Base-by-base conservation (phyloP, 2,329 filamentous ascomycete species). In the Thielaviopsis musarum region DNA sequence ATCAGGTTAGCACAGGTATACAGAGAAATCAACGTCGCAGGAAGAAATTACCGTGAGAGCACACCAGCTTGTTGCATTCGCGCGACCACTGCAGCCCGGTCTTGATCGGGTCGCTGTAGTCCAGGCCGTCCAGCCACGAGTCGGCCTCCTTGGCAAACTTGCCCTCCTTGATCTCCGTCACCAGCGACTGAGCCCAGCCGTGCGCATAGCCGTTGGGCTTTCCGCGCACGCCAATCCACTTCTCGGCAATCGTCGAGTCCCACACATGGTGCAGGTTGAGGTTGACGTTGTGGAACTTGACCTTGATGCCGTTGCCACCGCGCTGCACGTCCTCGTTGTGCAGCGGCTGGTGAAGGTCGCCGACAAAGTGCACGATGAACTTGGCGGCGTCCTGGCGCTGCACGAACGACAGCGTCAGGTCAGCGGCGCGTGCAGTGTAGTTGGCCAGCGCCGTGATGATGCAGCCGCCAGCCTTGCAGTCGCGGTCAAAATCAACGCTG, bases 241-340 rank as follows among this genome's bases (percentile, higher is more conserved):
- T 79, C 70, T 86, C 83, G 0, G 81, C 77, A 63, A 88, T 88
- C 64, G 77, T 79, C 58, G 78, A 81, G 67, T 89, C 86, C 85
- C 85, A 89, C 17, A 88, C 79, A 61, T 84, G 77, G 66, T 89
- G 86, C 51, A 89, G 74, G 66, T 89, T 89, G 59, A 79, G 75
- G 28, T 73, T 69, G 30, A 70, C 68, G 2, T 75, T 76, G 26
- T 81, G 73, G 70, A 83, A 89, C 17, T 71, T 72, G 1, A 89
- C 85, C 15, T 74, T 69, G 64, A 89, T 85, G 12, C 77, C 77
- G 64, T 89, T 90, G 0, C 85, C 85, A 58, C 86, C 86, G 22
- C 76, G 71, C 2, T 76, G 74, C 6, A 84, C 77, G 59, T 83
- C 75, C 69, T 86, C 83, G 58, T 78, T 79, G 68, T 86, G 83